Evolutionary conservation across 129 eudicot genomes (phyloP).

Genomic region (Centaurea solstitialis): DNA sequence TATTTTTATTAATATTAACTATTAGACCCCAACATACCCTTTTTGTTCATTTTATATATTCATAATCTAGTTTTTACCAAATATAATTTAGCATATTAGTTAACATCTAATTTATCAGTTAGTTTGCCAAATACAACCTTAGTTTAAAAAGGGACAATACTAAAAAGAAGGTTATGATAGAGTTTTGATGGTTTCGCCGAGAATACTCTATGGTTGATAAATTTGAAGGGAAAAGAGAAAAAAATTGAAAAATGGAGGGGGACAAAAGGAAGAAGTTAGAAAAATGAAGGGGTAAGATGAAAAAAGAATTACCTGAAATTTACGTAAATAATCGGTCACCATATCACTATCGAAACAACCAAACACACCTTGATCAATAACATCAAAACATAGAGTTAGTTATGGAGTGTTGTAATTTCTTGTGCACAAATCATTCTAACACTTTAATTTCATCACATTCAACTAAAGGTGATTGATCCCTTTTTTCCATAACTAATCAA

Average conservation of each 20-base stretch:
- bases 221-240: not conserved
- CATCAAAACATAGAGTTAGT: slow-evolving; percentile 22
- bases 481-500: slow-evolving; percentile 26
- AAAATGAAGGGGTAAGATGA: slow-evolving; percentile 11
- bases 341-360: slow-evolving; percentile 31
- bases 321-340: slow-evolving; percentile 44
- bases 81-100: no score
- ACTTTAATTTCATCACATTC: slow-evolving; percentile 24
- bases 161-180: not conserved
- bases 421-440: slow-evolving; percentile 31
- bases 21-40: no score
- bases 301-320: slow-evolving; percentile 7
- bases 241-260: not conserved
- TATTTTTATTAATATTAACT: no score
- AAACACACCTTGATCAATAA: slow-evolving; percentile 16
- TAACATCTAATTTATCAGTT: no score
- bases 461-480: slow-evolving; percentile 34
- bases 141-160: not conserved
- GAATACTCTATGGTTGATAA: not conserved
- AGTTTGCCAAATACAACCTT: no score
- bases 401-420: slow-evolving; percentile 31
- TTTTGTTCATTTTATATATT: no score
- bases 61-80: no score
- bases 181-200: not conserved
- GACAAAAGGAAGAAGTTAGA: not conserved